Evolutionary conservation across 148 eudicot species (phyloP).

Genomic region (Camellia sinensis): DNA sequence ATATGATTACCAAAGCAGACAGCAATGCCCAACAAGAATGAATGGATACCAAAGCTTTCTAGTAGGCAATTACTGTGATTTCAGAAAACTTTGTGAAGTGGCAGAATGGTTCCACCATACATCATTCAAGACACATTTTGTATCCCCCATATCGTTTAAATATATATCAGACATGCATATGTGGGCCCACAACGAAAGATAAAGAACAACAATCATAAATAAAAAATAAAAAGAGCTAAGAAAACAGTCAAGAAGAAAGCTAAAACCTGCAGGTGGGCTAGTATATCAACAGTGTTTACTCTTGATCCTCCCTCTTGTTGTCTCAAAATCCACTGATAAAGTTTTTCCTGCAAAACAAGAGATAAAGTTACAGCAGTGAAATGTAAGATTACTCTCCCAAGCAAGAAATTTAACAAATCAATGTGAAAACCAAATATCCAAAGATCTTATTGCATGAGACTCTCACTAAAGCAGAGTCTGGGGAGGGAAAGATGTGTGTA

Average conservation of each 20-base stretch:
- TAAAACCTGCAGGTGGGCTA: constrained; percentile 60
- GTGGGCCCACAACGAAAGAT: neutral
- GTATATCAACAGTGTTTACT: constrained; percentile 61
- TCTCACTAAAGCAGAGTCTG: too few species aligned
- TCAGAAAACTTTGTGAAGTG: too few species aligned
- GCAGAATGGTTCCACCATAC: neutral
- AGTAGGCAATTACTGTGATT: too few species aligned
- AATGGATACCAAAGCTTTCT: too few species aligned
- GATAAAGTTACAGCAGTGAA: neutral
- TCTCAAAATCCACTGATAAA: constrained; percentile 75
- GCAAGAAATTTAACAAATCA: neutral
- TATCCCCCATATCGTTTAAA: neutral
- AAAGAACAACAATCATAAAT: neutral
- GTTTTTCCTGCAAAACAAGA: constrained; percentile 58
- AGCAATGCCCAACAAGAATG: too few species aligned
- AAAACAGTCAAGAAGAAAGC: constrained; percentile 1
- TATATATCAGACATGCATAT: neutral
- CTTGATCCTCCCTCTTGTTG: constrained; percentile 75
- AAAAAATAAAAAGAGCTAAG: too few species aligned
- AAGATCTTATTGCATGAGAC: neutral
- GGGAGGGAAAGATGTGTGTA: too few species aligned
- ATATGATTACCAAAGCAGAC: too few species aligned
- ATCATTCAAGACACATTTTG: neutral
- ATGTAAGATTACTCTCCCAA: neutral
- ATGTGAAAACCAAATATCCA: neutral